Conservation (phyloP, 495 filamentous ascomycete genomes). For the Trypethelium eluteriae region DNA sequence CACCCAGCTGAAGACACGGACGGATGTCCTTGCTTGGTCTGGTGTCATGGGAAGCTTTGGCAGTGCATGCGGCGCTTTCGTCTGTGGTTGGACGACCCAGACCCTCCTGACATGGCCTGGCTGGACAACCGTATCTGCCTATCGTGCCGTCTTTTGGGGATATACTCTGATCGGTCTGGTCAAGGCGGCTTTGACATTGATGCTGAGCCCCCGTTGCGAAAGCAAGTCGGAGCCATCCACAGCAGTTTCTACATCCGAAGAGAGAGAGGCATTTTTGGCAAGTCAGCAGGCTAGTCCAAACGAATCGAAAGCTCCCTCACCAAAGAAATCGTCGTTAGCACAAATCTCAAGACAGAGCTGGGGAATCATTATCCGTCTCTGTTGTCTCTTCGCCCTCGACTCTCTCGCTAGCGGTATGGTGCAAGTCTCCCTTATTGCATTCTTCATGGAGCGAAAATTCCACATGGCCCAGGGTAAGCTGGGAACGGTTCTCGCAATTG, state of each 20-base stretch:
- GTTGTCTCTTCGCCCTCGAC: slow-evolving; percentile 70
- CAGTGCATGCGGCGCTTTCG: slow-evolving; percentile 56
- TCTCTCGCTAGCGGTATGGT: slow-evolving; percentile 72
- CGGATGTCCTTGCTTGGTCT: slow-evolving; percentile 81
- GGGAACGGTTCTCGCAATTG: slow-evolving; percentile 60
- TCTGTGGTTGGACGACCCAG: slow-evolving; percentile 58
- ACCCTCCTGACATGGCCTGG: slow-evolving; percentile 41
- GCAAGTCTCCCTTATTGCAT: slow-evolving; percentile 54
- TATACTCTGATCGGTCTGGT: slow-evolving; percentile 61
- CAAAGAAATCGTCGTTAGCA: slow-evolving; percentile 23
- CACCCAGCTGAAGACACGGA: slow-evolving; percentile 49
- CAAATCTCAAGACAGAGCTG: slow-evolving; percentile 40
- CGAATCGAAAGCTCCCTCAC: background rate
- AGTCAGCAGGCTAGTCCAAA: slow-evolving; percentile 21
- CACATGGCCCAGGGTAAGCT: slow-evolving; percentile 58
- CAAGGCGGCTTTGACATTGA: slow-evolving; percentile 55
- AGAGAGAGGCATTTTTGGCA: slow-evolving; percentile 42
- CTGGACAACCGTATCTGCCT: slow-evolving; percentile 53
- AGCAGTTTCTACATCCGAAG: slow-evolving; percentile 11
- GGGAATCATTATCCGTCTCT: slow-evolving; percentile 58
- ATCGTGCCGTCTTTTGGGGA: slow-evolving; percentile 60
- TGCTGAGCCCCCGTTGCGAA: slow-evolving; percentile 56
- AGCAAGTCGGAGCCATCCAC: slow-evolving; percentile 26
- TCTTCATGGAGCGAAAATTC: slow-evolving; percentile 74
- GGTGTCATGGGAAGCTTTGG: slow-evolving; percentile 58